Base-by-base conservation (phyloP, 768 basidiomycete genomes). In the Pisolithus albus region DNA sequence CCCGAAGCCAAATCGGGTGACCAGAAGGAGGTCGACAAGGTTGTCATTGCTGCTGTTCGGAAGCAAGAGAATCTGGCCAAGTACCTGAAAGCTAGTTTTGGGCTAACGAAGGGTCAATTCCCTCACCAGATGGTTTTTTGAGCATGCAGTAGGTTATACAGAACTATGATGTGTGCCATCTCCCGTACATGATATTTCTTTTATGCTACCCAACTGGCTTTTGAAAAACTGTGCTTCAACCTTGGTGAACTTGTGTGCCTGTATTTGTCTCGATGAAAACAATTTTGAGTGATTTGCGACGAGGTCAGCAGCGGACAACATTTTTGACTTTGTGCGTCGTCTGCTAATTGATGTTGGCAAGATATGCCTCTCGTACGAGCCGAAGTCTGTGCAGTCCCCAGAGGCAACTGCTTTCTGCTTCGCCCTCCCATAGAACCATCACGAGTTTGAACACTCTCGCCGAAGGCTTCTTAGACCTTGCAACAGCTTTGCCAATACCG, bases 91-190 rank as follows among this genome's bases (percentile, higher is more conserved):
- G 81, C 94, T 51, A 83, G 79, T 65, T 99, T 88, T 79, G 92
- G 92, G 67, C 80, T 99, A 56, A 92, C 91, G 61, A 96, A 94
- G 81, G 92, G 94, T 55, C 92, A 98, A 76, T 92, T 80, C 78
- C 91, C 96, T 67, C 96, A 99, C 77, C 82, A 89, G 74, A 70
- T 99, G 75, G 80, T 80, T 57, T 98, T 96, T 80, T 98, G 75
- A 78, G 58, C 59, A 36, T 39, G 49, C 41, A 26, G 18, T 54
- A 51, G 57, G 56, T 47, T 47, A 59, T 59, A 56, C 63, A 60
- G 55, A 53, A 26, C 51, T 60, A 66, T 54, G 64, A 57, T 61
- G 64, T 57, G 55, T 32, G 18, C 26, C 36, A 32, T 13, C 21
- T 34, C 19, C 26, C 47, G 30, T 43, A 34, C 30, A 46, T 45